Conservation (phyloP, 176 grass and related monocot genomes). For the Zea luxurians region DNA sequence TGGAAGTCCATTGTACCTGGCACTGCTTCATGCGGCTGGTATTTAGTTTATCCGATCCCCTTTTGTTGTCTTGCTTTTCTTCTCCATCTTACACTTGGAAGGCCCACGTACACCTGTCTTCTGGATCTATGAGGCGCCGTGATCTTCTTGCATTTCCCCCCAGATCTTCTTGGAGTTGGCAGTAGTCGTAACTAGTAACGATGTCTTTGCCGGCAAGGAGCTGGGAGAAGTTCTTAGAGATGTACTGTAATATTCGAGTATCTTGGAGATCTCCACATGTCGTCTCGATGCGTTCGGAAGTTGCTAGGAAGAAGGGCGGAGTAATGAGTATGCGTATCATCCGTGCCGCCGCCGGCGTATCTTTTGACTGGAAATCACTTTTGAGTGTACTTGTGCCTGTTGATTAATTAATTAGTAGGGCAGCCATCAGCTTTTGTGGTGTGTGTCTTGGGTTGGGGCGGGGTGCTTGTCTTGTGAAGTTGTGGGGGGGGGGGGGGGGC, state of each 20-base stretch:
- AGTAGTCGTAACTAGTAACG: constrained; percentile 21
- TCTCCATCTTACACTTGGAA: constrained; percentile 39
- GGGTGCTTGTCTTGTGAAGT: constrained; percentile 38
- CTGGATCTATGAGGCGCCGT: constrained; percentile 21
- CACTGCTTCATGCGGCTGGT: constrained; percentile 29
- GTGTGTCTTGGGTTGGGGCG: constrained; percentile 26
- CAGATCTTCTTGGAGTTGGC: constrained; percentile 35
- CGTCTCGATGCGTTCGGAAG: constrained; percentile 33
- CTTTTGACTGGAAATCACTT: constrained; percentile 60
- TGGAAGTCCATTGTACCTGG: constrained; percentile 47
- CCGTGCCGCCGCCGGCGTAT: constrained; percentile 28
- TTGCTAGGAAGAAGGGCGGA: constrained; percentile 48
- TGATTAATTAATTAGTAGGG: constrained; percentile 32
- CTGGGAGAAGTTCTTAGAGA: constrained; percentile 33
- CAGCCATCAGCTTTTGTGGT: constrained; percentile 15
- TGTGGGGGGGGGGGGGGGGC: background rate
- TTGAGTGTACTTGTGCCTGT: constrained; percentile 39
- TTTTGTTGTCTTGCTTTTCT: constrained; percentile 7
- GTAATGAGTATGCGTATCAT: constrained; percentile 39
- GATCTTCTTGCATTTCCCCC: constrained; percentile 38
- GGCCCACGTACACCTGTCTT: constrained; percentile 42
- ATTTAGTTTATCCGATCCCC: constrained; percentile 33
- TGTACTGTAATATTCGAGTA: constrained; percentile 39
- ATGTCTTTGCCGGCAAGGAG: constrained; percentile 29
- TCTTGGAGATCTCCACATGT: constrained; percentile 47